Evolutionary conservation across 176 grass and related monocot genomes (phyloP), one percentile per base, ranked within the genome.

Genomic region (Avena eriantha): DNA sequence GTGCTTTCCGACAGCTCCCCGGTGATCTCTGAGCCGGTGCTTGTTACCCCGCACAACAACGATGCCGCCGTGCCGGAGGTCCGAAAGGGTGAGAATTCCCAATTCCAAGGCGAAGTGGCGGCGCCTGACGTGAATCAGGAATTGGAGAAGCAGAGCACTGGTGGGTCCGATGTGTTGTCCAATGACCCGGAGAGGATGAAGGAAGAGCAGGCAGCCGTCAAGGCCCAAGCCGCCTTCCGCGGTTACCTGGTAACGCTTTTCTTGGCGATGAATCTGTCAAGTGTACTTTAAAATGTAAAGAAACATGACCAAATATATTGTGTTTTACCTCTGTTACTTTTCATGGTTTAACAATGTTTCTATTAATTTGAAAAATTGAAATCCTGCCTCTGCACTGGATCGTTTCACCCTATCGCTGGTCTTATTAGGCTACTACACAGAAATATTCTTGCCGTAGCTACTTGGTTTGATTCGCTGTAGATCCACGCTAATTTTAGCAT

Each of bases 11-110:
- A 88, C 73, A 92, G 88, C 83, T 98, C 92, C 61, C 90, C 90
- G 4, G 94, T 92, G 74, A 95, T 98, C 46, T 98, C 96, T 21
- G 90, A 95, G 82, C 92, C 93, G 17, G 88, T 98, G 67, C 92
- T 93, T 47, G 86, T 95, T 21, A 94, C 75, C n/a, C 81, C 76
- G 43, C 86, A 90, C 71, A 82, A 79, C 50, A 87, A 70, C 68
- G 88, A 82, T 29, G 84, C 36, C 0, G 84, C 36, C 1, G 75
- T 69, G 39, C 83, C 69, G 9, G 86, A 85, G 79, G 69, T 83
- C 19, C 79, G 73, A n/a, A 89, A 88, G 76, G 83, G 35, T 26
- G 77, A 91, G 29, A 86, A 78, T 86, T 94, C 93, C 39, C 87
- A 65, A 68, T 81, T 79, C 33, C 84, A 77, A 80, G 80, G 69